Base-by-base conservation (phyloP, 768 basidiomycete species). In the Amylocystis lapponica region DNA sequence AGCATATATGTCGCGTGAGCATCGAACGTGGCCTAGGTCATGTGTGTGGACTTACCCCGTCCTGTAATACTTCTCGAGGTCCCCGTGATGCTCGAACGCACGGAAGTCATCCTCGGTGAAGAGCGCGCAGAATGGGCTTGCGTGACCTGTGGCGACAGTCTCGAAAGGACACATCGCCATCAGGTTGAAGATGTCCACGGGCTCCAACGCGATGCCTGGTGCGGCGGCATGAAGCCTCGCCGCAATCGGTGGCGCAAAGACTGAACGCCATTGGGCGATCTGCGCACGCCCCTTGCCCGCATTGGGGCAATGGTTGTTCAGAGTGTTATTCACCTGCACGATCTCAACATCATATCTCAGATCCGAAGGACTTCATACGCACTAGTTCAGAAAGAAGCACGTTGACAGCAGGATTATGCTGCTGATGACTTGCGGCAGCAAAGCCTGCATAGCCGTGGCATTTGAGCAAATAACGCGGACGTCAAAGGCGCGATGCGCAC, bases 151-250 rank as follows among this genome's bases (percentile, higher is more conserved):
- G n/a, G 68, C 75, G 40, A 77, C 68, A n/a, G 76, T 84, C 53
- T 91, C 85, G 55, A 93, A 90, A 0, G 88, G 74, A 56, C 92
- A 94, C 35, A 93, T 66, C 2, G 79, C 73, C 60, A 89, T 78
- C 27, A 93, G 66, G 45, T 66, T 70, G 40, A 69, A 66, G 2
- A 80, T 64, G 49, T 94, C 85, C 6, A 50, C 43, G 10, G 72
- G 52, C 1, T 65, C 69, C 20, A 94, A 62, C 19, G 75, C 67
- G 2, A 81, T 80, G 21, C 81, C 83, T 2, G 78, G 78, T 1
- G 85, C 76, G 23, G 71, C 72, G 12, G 54, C 20, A 53, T 85
- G 84, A 30, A 93, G 64, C 19, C 81, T 75, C 1, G 65, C 59
- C 0, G 75, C 75, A 31, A 87, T 79, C 0, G 74, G 61, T 0